Evolutionary conservation across 177 flowering plant genomes (phyloP).

Genomic region (Vitis hybrid): DNA sequence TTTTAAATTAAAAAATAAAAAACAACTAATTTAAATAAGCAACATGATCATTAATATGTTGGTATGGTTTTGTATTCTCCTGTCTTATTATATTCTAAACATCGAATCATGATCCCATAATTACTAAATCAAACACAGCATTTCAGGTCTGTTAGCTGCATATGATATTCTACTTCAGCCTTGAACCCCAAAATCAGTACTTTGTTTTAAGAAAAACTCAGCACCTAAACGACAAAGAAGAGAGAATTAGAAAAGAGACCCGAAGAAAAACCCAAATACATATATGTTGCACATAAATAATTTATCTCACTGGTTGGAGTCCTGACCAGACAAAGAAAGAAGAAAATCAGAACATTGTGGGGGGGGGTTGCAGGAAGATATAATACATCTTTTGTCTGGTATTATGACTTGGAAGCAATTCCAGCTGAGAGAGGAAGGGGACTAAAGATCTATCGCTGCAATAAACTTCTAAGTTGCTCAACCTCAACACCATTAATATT

Average conservation of each 20-base stretch:
- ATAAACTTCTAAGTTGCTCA: constrained; percentile 21
- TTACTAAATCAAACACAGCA: too few species aligned
- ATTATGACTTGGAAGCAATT: not conserved
- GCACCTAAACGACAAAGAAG: not conserved
- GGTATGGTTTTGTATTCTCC: too few species aligned
- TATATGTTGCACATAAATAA: not conserved
- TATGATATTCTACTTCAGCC: too few species aligned
- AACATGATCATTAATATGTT: too few species aligned
- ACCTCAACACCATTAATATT: constrained; percentile 15
- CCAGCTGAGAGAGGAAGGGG: not conserved
- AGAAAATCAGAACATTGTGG: not conserved
- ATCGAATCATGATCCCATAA: too few species aligned
- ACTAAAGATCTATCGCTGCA: constrained; percentile 1
- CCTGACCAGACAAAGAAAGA: not conserved
- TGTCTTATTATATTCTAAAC: too few species aligned
- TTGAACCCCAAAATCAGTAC: too few species aligned
- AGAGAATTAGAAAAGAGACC: not conserved
- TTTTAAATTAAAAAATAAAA: too few species aligned
- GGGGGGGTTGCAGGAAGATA: not conserved
- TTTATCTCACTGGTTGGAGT: not conserved
- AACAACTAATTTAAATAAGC: too few species aligned
- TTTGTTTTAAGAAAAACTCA: too few species aligned
- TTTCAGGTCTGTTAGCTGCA: too few species aligned
- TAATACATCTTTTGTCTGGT: not conserved
- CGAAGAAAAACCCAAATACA: not conserved